Base-by-base conservation (phyloP, 495 filamentous ascomycete genomes). In the Zalerion maritima region DNA sequence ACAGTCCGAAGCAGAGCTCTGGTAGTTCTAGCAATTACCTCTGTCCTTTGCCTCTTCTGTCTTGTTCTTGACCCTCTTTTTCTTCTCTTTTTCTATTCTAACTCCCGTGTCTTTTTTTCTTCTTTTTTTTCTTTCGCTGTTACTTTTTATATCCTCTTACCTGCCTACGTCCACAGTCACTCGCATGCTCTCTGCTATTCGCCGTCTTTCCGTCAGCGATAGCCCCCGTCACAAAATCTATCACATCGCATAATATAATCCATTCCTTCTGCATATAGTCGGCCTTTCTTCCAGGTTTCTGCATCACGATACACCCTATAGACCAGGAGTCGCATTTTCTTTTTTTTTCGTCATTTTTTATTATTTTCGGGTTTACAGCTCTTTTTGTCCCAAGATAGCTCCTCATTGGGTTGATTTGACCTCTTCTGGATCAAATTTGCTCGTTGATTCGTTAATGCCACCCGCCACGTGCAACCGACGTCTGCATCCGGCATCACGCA, bases 21-120 rank as follows among this genome's bases (percentile, higher is more conserved):
- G 60, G 62, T 52, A 64, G 62, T 60, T 65, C 57, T 55, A 41
- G 47, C 49, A 43, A 37, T 35, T 50, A 43, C 34, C 39, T 45
- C 23, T 38, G 29, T 27, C 33, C 29, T 28, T 42, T 42, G 28
- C 19, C 34, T 31, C 37, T 37, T 29, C 25, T 27, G 27, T 35
- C 26, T 14, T 31, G 29, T 18, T 31, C 14, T 32, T 24, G 18
- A 27, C 27, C 11, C 26, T 31, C 26, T 32, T 35, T 24, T 42
- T 26, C 8, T 38, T 33, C 16, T 14, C 17, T 35, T 25, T 26
- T 43, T 21, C 18, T 21, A 12, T 23, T n/a, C 18, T 14, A 21
- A 38, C 24, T 21, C 30, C 40, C 36, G 21, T 35, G 9, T 21
- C 20, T 41, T 24, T 12, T 38, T 29, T 43, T 39, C 23, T 45